Evolutionary conservation across 495 filamentous ascomycete genomes (phyloP).

Genomic region (Xylaria castorea): DNA sequence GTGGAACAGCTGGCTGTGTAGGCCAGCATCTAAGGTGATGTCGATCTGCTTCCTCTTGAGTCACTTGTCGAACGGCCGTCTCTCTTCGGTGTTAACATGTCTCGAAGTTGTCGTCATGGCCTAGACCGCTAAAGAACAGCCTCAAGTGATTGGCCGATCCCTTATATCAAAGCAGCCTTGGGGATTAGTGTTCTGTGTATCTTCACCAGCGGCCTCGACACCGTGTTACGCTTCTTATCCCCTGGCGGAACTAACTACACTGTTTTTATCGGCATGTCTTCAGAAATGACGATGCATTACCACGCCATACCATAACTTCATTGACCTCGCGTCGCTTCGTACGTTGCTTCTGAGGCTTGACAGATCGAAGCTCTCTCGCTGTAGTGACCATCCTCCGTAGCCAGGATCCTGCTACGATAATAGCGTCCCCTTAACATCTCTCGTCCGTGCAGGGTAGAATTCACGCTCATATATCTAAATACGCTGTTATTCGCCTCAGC

Average conservation of each 20-base stretch:
- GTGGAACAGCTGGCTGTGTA: neutral
- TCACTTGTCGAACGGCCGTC: neutral
- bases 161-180: neutral
- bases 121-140: neutral
- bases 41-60: neutral
- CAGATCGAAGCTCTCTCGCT: neutral
- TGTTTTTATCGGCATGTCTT: neutral
- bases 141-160: neutral
- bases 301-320: neutral
- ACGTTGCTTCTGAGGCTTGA: neutral
- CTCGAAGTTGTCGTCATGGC: neutral
- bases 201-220: neutral
- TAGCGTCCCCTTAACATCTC: too few relatives aligned
- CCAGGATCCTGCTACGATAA: neutral
- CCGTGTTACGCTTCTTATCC: neutral
- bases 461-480: neutral
- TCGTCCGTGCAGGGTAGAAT: neutral
- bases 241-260: neutral
- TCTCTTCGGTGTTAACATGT: neutral
- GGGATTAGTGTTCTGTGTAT: neutral
- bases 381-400: neutral
- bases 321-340: neutral
- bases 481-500: neutral
- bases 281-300: neutral
- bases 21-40: neutral